These are phyloP conservation scores for Lactarius quietus DNA, from an alignment of 768 basidiomycete species.

Conservation along the genomic window DNA sequence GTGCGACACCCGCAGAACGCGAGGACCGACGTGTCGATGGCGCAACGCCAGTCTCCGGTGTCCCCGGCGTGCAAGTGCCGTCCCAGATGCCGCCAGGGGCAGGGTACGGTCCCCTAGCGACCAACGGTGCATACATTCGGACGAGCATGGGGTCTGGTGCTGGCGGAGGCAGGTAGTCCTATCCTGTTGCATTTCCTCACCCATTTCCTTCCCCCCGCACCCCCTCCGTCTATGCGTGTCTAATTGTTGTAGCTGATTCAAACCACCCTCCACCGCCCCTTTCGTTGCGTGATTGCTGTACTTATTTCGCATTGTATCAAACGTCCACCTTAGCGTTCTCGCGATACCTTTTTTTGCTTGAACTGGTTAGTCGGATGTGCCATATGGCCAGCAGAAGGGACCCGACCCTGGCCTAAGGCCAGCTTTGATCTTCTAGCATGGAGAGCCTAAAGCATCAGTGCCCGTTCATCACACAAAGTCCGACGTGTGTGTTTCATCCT, in stretches of 20 bases:
- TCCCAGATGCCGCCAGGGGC: constrained; percentile 24
- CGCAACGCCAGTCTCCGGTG: constrained; percentile 52
- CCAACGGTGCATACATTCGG: constrained; percentile 26
- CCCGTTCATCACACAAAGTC: background rate
- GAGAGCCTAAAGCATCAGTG: background rate
- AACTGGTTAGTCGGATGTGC: background rate
- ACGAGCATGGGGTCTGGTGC: constrained; percentile 22
- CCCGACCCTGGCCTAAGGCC: background rate
- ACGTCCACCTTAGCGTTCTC: constrained; percentile 1
- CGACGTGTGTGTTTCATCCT: background rate
- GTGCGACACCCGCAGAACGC: constrained; percentile 77
- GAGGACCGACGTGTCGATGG: constrained; percentile 57
- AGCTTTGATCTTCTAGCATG: background rate
- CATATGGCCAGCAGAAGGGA: background rate
- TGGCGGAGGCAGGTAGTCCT: constrained; percentile 21
- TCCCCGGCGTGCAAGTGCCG: constrained; percentile 14
- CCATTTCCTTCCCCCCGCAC: background rate
- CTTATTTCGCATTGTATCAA: constrained; percentile 34
- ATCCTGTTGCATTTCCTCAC: constrained; percentile 21
- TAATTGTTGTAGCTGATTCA: constrained; percentile 25
- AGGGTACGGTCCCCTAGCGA: constrained; percentile 25
- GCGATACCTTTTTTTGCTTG: background rate
- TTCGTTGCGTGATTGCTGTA: constrained; percentile 32
- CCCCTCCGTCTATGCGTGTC: constrained; percentile 2
- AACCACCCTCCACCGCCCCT: constrained; percentile 7